Conservation (phyloP, 768 basidiomycete genomes). For the Zangia roseola region DNA sequence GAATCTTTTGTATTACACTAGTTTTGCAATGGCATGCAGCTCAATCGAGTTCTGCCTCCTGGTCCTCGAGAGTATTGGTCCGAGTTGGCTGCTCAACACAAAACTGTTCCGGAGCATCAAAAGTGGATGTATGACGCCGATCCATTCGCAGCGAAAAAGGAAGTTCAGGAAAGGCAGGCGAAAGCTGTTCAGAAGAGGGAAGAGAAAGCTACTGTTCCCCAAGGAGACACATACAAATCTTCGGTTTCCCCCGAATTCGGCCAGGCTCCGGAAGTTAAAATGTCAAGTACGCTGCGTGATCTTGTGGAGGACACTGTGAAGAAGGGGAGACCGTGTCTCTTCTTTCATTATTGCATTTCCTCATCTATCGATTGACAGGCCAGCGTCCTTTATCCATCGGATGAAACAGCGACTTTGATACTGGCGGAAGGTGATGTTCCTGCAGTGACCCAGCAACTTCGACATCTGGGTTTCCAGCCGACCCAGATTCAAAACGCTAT, state of each 20-base stretch:
- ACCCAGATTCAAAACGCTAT: conserved; percentile 51
- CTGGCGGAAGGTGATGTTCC: conserved; percentile 44
- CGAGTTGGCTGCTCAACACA: conserved; percentile 68
- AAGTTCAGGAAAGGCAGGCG: conserved; percentile 64
- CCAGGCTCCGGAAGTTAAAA: conserved; percentile 72
- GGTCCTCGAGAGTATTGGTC: conserved; percentile 89
- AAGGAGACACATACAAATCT: conserved; percentile 15
- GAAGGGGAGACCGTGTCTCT: conserved; percentile 45
- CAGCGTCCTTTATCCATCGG: conserved; percentile 47
- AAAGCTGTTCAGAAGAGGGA: conserved; percentile 51
- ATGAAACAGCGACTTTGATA: conserved; percentile 32
- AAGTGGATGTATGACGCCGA: conserved; percentile 88
- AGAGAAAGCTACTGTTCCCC: conserved; percentile 18
- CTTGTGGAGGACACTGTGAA: conserved; percentile 80
- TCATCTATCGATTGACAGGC: conserved; percentile 37
- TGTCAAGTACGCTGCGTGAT: conserved; percentile 75
- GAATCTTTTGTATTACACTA: conserved; percentile 33
- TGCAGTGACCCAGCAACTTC: conserved; percentile 54
- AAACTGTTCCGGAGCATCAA: conserved; percentile 61
- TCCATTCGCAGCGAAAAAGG: conserved; percentile 74
- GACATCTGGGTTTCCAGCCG: conserved; percentile 62
- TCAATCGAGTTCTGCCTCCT: conserved; percentile 76
- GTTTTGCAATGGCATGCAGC: conserved; percentile 75
- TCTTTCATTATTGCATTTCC: background rate
- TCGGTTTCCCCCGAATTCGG: conserved; percentile 39